Evolutionary conservation across 2,329 filamentous ascomycete species (phyloP), one percentile per base, ranked within the genome.

Genomic region (Fusarium equiseti): DNA sequence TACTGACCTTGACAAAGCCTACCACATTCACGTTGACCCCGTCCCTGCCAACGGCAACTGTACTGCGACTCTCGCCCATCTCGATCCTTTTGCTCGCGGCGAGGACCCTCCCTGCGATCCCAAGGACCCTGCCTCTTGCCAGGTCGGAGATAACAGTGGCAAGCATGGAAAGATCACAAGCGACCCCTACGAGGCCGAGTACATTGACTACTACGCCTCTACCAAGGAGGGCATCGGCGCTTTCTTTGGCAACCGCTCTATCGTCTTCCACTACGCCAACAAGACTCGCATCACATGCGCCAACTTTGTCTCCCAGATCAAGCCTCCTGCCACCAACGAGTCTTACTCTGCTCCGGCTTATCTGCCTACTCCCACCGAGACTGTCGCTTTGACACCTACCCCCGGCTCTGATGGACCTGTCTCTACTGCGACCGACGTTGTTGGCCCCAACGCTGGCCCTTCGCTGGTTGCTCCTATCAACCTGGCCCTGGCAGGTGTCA

Each of bases 61-160:
- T 84, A 91, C 87, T 53, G 79, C 79, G 7, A 90, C 92, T 2
- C 83, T 88, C 6, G 88, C 83, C 4, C 92, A 95, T 76, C 86
- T 94, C 15, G 91, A 95, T 76, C 92, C 92, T 20, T 92, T 86
- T 78, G 77, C 84, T 52, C 90, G 91, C 53, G 89, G 88, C 68
- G 88, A 93, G 76, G 80, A 79, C 3, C 83, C 89, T 7, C 74
- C 85, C 8, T 95, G 92, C 81, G 84, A 93, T 75, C 40, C 81
- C 13, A 73, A 77, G 12, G 76, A 81, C 9, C 90, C 90, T 10
- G 80, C 87, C 66, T 89, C 88, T 12, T 96, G 92, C 82, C 89
- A 95, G 80, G 88, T 92, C 13, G 92, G 93, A 70, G 92, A 95
- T 78, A 83, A 94, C 59, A 87, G 88, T 73, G 92, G 92, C 77